Conservation (phyloP, 1,139 yeast species). For the Petasospora fabianii region DNA sequence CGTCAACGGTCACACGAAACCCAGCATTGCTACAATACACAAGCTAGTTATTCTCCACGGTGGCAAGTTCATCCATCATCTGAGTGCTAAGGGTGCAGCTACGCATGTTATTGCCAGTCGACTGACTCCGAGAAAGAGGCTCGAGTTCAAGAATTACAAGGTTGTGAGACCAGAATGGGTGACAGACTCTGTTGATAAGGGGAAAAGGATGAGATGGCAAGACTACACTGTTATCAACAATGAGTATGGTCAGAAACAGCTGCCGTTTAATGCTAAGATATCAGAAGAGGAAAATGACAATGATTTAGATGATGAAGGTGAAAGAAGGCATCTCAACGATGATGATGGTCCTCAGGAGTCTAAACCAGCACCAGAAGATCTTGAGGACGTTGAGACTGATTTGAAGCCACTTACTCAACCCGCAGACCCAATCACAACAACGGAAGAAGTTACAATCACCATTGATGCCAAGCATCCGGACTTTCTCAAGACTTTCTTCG, state of each 20-base stretch:
- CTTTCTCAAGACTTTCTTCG: constrained; percentile 67
- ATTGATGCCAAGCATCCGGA: constrained; percentile 73
- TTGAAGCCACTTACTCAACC: constrained; percentile 26
- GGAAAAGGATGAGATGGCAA: constrained; percentile 61
- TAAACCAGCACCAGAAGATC: too few species aligned
- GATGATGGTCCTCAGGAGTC: neutral
- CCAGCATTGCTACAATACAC: constrained; percentile 70
- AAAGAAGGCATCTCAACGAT: neutral
- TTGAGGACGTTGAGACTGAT: constrained; percentile 15
- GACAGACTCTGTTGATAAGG: constrained; percentile 51
- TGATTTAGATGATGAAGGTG: constrained; percentile 1
- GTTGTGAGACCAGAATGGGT: constrained; percentile 88
- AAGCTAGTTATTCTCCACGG: constrained; percentile 72
- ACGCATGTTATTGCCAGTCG: constrained; percentile 84
- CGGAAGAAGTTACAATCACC: constrained; percentile 11
- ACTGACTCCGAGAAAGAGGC: constrained; percentile 70
- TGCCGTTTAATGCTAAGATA: constrained; percentile 26
- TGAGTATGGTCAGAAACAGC: constrained; percentile 47
- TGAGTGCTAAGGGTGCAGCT: constrained; percentile 66
- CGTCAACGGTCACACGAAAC: constrained; percentile 84
- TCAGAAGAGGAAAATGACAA: constrained; percentile 9
- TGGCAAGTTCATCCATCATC: constrained; percentile 67
- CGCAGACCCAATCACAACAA: constrained; percentile 4
- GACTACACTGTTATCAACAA: constrained; percentile 54
- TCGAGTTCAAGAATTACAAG: constrained; percentile 60